A percentile compares a stretch with the other conserved stretches of the same genome.
Evolutionary conservation across 2,329 filamentous ascomycete genomes (phyloP).

Genomic region (Colletotrichum aenigma): DNA sequence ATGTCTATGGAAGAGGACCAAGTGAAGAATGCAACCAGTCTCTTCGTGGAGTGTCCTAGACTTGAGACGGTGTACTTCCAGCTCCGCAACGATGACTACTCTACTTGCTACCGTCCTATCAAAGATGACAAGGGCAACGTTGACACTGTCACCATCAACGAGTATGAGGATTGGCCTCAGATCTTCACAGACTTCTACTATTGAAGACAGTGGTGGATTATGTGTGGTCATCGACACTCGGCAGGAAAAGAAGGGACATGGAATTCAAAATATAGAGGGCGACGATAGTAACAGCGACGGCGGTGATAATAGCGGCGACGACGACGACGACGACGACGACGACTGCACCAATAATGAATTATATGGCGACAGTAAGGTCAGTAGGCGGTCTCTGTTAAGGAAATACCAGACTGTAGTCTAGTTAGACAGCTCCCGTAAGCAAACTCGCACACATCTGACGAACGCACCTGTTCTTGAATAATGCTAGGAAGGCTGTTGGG

Average conservation of each 20-base stretch:
- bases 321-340: no score
- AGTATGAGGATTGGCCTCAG: not conserved
- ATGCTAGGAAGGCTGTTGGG: not conserved
- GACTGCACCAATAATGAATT: no score
- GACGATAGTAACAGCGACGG: not conserved
- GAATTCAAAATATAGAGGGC: not conserved
- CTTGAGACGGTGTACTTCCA: not conserved
- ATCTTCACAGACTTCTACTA: not conserved
- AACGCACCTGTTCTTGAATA: not conserved
- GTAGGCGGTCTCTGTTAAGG: not conserved
- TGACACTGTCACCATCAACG: not conserved
- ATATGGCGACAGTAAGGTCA: not conserved
- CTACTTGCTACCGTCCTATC: not conserved
- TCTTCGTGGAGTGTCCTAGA: not conserved
- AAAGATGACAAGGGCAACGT: not conserved
- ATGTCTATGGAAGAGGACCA: not conserved
- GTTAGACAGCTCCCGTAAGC: not conserved
- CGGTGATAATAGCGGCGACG: no score
- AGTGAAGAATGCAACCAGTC: not conserved
- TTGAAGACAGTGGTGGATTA: not conserved
- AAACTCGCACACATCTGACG: not conserved
- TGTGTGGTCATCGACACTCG: no score
- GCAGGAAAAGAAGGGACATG: no score
- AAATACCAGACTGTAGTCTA: not conserved
- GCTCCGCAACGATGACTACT: fast-evolving